Evolutionary conservation across 2,329 filamentous ascomycete genomes (phyloP).

Genomic region (Fusarium multiceps): DNA sequence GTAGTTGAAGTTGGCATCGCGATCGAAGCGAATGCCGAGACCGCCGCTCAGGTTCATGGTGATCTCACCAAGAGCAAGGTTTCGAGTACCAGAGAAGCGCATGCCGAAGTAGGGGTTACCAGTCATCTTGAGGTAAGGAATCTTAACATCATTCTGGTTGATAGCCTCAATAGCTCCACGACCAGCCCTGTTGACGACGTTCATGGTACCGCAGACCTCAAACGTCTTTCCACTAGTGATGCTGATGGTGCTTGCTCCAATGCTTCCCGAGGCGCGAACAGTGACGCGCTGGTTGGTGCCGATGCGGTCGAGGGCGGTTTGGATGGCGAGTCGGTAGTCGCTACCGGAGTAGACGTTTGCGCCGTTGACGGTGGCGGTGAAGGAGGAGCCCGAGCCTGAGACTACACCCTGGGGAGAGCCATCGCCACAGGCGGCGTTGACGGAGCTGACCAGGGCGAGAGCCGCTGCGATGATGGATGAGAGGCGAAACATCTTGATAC

Average conservation of each 20-base stretch:
- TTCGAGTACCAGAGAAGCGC: conserved; percentile 63
- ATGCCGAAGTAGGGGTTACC: conserved; percentile 68
- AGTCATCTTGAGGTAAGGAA: conserved; percentile 68
- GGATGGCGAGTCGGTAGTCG: conserved; percentile 65
- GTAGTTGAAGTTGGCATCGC: conserved; percentile 62
- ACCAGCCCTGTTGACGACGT: conserved; percentile 55
- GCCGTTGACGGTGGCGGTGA: conserved; percentile 57
- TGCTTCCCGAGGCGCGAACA: conserved; percentile 65
- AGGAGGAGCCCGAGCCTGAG: conserved; percentile 60
- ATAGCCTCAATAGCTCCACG: conserved; percentile 66
- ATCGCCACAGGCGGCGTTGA: conserved; percentile 59
- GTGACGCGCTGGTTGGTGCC: conserved; percentile 63
- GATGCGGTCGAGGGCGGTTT: conserved; percentile 64
- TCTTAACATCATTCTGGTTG: conserved; percentile 60
- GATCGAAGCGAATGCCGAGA: conserved; percentile 68
- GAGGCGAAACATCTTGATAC: conserved; percentile 49
- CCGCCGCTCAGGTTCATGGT: conserved; percentile 66
- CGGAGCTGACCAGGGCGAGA: conserved; percentile 55
- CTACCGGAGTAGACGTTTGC: conserved; percentile 62
- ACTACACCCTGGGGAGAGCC: conserved; percentile 59
- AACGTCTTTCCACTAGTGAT: conserved; percentile 66
- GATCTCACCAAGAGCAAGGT: conserved; percentile 62
- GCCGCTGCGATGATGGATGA: conserved; percentile 53
- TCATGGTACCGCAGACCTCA: conserved; percentile 68
- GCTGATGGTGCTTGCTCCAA: conserved; percentile 63